These are phyloP conservation scores for Pestalotiopsis sp. DNA, from an alignment of 2,329 filamentous ascomycete species.

Conservation along the genomic window DNA sequence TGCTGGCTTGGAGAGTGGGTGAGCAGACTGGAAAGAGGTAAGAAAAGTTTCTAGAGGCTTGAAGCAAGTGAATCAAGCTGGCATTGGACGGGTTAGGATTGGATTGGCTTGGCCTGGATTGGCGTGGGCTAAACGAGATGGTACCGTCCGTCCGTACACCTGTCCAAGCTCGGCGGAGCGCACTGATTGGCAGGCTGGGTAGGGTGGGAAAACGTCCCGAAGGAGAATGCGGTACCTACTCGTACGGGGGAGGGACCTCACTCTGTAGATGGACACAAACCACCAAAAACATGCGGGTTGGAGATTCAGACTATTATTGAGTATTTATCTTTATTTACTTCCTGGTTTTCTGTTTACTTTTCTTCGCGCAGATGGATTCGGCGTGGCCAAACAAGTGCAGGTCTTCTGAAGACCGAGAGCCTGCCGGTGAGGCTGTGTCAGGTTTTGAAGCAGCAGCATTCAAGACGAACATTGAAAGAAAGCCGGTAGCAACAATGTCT, in stretches of 20 bases:
- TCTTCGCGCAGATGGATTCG: not conserved
- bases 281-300: no score
- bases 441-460: not conserved
- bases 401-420: not conserved
- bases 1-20: not conserved
- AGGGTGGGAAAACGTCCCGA: constrained; percentile 1
- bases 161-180: not conserved
- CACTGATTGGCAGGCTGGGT: not conserved
- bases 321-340: not conserved
- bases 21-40: not conserved
- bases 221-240: not conserved
- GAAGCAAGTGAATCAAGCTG: not conserved
- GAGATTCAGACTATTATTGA: not conserved
- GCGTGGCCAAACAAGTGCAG: not conserved
- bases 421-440: not conserved
- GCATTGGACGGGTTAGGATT: not conserved
- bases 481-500: not conserved
- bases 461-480: not conserved
- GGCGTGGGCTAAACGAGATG: constrained; percentile 3
- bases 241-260: no score
- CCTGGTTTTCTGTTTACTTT: not conserved
- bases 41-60: constrained; percentile 8
- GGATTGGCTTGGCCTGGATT: constrained; percentile 2
- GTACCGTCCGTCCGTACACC: constrained; percentile 1
- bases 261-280: no score